phyloP scores from a whole-genome alignment of 1,139 yeast genomes.

The Suhomyces anneliseae region DNA sequence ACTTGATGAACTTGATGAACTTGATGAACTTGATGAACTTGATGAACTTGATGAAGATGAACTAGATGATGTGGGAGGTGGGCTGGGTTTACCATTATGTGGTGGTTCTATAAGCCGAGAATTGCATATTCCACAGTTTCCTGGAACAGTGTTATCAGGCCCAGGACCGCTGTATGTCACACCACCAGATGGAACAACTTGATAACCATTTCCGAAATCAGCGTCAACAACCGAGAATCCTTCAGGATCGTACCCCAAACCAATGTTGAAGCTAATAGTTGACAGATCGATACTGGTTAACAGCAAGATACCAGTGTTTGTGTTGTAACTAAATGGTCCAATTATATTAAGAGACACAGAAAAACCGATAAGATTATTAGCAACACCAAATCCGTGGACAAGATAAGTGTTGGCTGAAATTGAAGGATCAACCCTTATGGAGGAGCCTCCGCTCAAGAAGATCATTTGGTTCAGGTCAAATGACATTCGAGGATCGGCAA shows the following conservation, averaged over 20 bases:
- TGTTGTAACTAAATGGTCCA: conserved; percentile 14
- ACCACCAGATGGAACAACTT: conserved; percentile 17
- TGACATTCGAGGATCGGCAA: conserved; percentile 9
- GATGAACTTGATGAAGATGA: too few relatives aligned
- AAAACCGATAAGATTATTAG: conserved; percentile 27
- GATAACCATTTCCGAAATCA: conserved; percentile 14
- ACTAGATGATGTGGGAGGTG: too few relatives aligned
- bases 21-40: too few relatives aligned
- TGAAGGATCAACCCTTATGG: conserved; percentile 15
- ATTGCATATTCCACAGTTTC: conserved; percentile 4
- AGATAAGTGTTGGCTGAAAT: conserved; percentile 20
- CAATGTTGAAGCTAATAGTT: conserved; percentile 21
- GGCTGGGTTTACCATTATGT: background rate
- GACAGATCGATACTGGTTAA: conserved; percentile 8
- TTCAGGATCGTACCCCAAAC: conserved; percentile 17
- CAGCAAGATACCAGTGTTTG: conserved; percentile 23
- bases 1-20: too few relatives aligned
- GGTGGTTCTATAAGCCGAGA: conserved; percentile 3
- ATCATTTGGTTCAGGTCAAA: conserved; percentile 14
- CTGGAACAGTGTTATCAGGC: conserved; percentile 3
- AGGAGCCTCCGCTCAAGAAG: conserved; percentile 13
- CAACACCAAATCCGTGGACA: conserved; percentile 33
- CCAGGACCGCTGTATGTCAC: conserved; percentile 19
- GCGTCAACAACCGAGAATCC: conserved; percentile 15
- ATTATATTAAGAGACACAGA: conserved; percentile 14